Conservation (phyloP, 495 filamentous ascomycete species). For the Trichoderma virens region DNA sequence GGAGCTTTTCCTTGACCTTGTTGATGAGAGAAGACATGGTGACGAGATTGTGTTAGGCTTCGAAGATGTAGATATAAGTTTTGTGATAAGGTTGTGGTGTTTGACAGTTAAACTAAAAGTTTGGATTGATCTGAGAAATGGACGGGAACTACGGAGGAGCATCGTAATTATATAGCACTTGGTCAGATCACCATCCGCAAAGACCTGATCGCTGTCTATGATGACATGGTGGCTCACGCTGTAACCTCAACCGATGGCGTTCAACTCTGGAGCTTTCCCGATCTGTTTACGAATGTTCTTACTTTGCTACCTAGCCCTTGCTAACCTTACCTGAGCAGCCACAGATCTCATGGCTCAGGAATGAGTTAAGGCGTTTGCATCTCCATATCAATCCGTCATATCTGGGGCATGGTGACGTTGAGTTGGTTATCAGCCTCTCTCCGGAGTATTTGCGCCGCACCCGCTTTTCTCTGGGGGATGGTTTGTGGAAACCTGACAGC, state of each 20-base stretch:
- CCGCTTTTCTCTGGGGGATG: too few relatives aligned
- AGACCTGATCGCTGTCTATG: background rate
- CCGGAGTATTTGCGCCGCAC: too few relatives aligned
- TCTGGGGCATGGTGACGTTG: background rate
- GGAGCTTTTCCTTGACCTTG: conserved; percentile 66
- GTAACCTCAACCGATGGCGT: background rate
- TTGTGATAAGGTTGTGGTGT: conserved; percentile 11
- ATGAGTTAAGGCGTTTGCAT: too few relatives aligned
- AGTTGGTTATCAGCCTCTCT: too few relatives aligned
- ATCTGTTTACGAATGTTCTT: background rate
- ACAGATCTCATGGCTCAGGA: background rate
- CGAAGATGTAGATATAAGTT: background rate
- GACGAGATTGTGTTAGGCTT: conserved; percentile 15
- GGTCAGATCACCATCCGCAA: background rate
- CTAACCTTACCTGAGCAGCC: background rate
- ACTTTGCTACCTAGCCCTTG: background rate
- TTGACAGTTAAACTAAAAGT: background rate
- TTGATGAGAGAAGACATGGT: conserved; percentile 62
- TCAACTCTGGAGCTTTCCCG: background rate
- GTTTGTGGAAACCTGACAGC: too few relatives aligned
- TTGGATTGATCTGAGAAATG: background rate
- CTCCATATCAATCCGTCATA: too few relatives aligned
- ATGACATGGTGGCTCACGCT: conserved; percentile 5
- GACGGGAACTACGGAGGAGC: background rate
- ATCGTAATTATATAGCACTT: background rate